These are phyloP conservation scores for Chaetomium strumarium DNA, from an alignment of 2,329 filamentous ascomycete species.

Conservation along the genomic window DNA sequence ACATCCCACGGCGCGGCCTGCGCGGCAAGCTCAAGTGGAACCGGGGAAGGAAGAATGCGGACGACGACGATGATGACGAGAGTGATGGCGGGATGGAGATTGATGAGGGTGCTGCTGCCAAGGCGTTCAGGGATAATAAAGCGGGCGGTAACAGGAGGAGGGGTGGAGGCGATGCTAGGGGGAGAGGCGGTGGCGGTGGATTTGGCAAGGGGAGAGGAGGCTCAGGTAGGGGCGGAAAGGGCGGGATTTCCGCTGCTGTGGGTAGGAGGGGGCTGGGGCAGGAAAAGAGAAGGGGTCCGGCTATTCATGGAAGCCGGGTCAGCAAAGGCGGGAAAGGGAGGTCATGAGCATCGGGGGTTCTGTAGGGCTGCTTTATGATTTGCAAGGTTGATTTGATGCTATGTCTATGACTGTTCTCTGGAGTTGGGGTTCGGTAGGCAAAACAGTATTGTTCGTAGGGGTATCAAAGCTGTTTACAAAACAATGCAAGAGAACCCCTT, in stretches of 20 bases:
- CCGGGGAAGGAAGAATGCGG: conserved; percentile 44
- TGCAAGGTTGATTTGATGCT: background rate
- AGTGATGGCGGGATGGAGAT: conserved; percentile 39
- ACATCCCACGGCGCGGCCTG: conserved; percentile 58
- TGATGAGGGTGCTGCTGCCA: conserved; percentile 33
- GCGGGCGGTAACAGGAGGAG: conserved; percentile 5
- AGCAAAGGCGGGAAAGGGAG: conserved; percentile 23
- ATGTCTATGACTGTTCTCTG: too few species aligned
- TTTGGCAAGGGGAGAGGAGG: conserved; percentile 7
- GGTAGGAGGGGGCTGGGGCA: conserved; percentile 31
- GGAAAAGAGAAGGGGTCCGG: conserved; percentile 26
- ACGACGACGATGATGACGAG: conserved; percentile 41
- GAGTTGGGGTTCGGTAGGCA: too few species aligned
- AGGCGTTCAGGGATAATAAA: conserved; percentile 42
- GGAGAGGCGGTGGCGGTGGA: background rate
- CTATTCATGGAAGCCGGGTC: conserved; percentile 24
- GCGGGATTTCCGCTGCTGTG: conserved; percentile 26
- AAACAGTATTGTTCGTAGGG: too few species aligned
- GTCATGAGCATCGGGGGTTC: conserved; percentile 1
- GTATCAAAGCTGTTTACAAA: too few species aligned
- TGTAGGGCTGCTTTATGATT: too few species aligned
- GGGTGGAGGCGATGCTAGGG: background rate
- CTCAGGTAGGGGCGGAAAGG: conserved; percentile 23
- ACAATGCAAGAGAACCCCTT: too few species aligned
- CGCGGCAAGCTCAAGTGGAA: conserved; percentile 67